Evolutionary conservation across 2,329 filamentous ascomycete species (phyloP).

Genomic region (Diaporthe amygdali): DNA sequence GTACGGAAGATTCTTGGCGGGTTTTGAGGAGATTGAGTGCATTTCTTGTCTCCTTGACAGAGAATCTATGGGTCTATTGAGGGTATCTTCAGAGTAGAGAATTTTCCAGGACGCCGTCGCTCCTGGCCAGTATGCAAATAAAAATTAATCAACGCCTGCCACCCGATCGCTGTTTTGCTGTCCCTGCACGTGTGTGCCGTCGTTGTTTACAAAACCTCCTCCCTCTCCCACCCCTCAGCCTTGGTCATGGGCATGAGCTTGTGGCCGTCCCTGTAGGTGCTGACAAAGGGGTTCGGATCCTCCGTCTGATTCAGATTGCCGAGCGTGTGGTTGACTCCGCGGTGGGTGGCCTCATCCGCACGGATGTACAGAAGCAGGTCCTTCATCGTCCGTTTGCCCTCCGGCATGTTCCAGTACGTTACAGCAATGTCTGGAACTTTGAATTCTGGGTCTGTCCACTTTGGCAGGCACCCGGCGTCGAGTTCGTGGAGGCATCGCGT

Average conservation of each 20-base stretch:
- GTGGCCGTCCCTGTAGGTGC: conserved; percentile 74
- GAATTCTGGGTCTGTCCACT: conserved; percentile 75
- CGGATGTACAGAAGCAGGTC: conserved; percentile 89
- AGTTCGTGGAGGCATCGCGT: conserved; percentile 87
- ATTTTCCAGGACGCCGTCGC: not conserved
- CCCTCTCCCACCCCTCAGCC: conserved; percentile 80
- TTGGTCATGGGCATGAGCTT: conserved; percentile 67
- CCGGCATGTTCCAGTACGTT: conserved; percentile 93
- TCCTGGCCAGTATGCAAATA: not conserved
- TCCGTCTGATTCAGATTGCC: conserved; percentile 83
- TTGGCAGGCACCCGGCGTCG: conserved; percentile 80
- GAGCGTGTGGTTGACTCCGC: conserved; percentile 95
- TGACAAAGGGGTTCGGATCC: conserved; percentile 93
- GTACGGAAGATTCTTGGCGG: no score
- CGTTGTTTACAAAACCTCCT: conserved; percentile 62
- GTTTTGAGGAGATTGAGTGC: not conserved
- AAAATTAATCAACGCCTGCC: not conserved
- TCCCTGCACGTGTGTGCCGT: not conserved
- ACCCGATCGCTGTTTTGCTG: no score
- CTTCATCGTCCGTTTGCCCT: conserved; percentile 80
- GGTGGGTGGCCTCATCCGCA: conserved; percentile 75
- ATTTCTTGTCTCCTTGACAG: not conserved
- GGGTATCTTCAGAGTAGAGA: conserved; percentile 16
- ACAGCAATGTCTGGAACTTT: conserved; percentile 87
- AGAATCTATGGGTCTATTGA: conserved; percentile 9